Conservation (phyloP, 805 yeast species). For the Candida golubevii region DNA sequence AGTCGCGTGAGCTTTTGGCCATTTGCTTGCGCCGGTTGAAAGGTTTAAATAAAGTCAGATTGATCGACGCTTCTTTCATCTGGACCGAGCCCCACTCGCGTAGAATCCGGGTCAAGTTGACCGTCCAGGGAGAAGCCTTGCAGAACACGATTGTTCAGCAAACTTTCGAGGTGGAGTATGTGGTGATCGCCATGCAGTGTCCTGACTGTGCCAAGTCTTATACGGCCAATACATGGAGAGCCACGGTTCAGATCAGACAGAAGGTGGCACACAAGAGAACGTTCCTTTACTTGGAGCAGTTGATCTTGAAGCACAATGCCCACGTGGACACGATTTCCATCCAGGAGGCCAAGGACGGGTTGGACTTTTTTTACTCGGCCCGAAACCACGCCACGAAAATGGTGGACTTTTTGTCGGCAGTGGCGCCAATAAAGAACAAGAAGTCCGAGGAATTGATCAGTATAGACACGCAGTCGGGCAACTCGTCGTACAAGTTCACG, state of each 20-base stretch:
- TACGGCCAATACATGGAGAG: conserved; percentile 97
- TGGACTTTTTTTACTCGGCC: conserved; percentile 87
- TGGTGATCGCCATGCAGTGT: conserved; percentile 94
- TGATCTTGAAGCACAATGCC: conserved; percentile 87
- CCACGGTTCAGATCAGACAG: conserved; percentile 95
- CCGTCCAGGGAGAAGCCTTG: conserved; percentile 97
- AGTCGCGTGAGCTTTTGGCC: conserved; percentile 89
- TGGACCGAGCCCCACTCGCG: conserved; percentile 99
- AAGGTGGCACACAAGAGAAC: conserved; percentile 97
- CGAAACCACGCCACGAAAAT: conserved; percentile 90
- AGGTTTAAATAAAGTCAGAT: conserved; percentile 79
- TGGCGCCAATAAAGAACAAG: conserved; percentile 78
- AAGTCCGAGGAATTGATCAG: conserved; percentile 89
- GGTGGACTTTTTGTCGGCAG: conserved; percentile 83
- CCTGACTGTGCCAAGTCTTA: conserved; percentile 97
- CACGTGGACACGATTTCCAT: conserved; percentile 92
- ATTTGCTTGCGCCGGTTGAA: conserved; percentile 82
- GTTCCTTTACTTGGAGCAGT: conserved; percentile 89
- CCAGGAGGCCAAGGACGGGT: conserved; percentile 88
- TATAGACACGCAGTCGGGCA: conserved; percentile 87
- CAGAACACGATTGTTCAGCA: conserved; percentile 89
- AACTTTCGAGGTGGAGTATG: conserved; percentile 88
- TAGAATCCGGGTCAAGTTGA: conserved; percentile 83
- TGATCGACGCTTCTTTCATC: conserved; percentile 89
- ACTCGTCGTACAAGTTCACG: conserved; percentile 83